Conservation (phyloP, 106 monocot genomes). For the Ottelia alismoides region DNA sequence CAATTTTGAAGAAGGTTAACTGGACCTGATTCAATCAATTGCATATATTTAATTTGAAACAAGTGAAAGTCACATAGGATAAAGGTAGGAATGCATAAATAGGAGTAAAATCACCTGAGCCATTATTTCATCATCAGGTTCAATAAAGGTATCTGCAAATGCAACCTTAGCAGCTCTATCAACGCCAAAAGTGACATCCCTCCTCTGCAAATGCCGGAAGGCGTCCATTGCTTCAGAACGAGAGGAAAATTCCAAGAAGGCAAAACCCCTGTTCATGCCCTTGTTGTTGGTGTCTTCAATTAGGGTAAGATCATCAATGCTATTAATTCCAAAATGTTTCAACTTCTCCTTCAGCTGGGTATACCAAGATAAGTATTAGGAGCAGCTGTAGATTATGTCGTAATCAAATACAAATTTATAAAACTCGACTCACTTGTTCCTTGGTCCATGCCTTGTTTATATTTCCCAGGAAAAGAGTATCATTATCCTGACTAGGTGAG, state of each 20-base stretch:
- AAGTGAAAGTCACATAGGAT: too few relatives aligned
- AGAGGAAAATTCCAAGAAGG: conserved; percentile 86
- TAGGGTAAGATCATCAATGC: conserved; percentile 58
- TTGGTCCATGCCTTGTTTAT: conserved; percentile 92
- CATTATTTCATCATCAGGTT: conserved; percentile 96
- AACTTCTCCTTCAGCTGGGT: conserved; percentile 77
- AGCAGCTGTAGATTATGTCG: not conserved
- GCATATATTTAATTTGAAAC: too few relatives aligned
- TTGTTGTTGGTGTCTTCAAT: conserved; percentile 73
- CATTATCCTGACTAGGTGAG: conserved; percentile 72
- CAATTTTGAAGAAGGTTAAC: not conserved
- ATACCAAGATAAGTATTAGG: not conserved
- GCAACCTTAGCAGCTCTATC: conserved; percentile 82
- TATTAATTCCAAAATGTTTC: conserved; percentile 62
- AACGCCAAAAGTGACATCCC: conserved; percentile 75
- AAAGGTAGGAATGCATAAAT: not conserved
- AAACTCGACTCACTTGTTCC: conserved; percentile 41
- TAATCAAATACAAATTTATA: not conserved
- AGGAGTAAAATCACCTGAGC: conserved; percentile 40
- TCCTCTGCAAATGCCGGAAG: conserved; percentile 52
- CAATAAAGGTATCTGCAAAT: conserved; percentile 81
- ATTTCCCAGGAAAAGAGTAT: conserved; percentile 80
- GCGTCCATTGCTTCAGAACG: conserved; percentile 81
- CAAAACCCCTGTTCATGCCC: conserved; percentile 90
- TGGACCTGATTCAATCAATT: not conserved